phyloP scores from a whole-genome alignment of 768 basidiomycete species.

The Lepiota venenata region DNA sequence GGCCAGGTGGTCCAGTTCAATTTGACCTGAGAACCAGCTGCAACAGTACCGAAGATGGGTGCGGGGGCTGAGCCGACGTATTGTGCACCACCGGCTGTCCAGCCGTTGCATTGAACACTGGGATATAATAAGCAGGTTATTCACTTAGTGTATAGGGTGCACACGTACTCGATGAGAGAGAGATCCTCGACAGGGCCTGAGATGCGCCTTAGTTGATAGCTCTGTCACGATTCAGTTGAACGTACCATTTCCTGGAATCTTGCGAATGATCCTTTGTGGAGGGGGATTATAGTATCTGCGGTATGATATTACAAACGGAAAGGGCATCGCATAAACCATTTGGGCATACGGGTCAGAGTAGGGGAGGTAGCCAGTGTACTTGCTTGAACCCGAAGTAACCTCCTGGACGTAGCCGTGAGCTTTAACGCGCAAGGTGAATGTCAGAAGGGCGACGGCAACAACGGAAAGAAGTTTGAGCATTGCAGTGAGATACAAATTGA shows the following conservation, averaged over 20 bases:
- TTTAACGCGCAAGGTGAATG: conserved; percentile 15
- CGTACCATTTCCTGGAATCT: conserved; percentile 31
- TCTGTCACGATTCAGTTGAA: neutral
- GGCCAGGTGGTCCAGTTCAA: conserved; percentile 40
- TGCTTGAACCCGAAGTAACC: conserved; percentile 28
- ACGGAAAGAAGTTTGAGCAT: conserved; percentile 9
- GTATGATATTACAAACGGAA: neutral
- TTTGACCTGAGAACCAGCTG: conserved; percentile 33
- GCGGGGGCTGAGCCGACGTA: conserved; percentile 29
- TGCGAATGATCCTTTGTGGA: conserved; percentile 35
- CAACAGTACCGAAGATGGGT: conserved; percentile 33
- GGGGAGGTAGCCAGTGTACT: conserved; percentile 33
- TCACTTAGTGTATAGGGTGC: neutral
- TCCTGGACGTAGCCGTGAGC: conserved; percentile 38
- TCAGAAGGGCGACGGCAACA: conserved; percentile 1
- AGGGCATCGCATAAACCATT: neutral
- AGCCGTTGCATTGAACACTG: conserved; percentile 30
- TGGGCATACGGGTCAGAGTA: conserved; percentile 30
- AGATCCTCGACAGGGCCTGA: conserved; percentile 34
- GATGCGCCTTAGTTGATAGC: neutral
- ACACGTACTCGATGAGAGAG: conserved; percentile 28
- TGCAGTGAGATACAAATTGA: neutral
- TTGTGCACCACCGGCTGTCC: conserved; percentile 17
- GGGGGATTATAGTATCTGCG: conserved; percentile 24
- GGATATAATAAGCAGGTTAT: neutral